phyloP scores from a whole-genome alignment of 495 filamentous ascomycete species.

The Mytilinidion resinicola region DNA sequence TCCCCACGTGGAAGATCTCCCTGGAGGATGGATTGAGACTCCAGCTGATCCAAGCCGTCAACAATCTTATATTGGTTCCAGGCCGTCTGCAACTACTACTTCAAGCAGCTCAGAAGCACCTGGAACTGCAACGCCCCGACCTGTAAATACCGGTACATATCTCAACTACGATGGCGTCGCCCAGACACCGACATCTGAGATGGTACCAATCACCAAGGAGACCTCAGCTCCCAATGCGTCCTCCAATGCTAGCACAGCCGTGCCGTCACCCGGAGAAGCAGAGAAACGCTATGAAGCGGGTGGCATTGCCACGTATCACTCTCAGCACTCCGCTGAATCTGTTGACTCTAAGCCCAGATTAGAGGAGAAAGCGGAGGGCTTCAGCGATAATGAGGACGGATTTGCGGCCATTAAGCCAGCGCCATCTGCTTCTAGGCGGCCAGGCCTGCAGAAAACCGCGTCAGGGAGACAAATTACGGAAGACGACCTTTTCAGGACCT shows the following conservation, averaged over 20 bases:
- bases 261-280: constrained; percentile 12
- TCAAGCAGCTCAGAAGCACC: not conserved
- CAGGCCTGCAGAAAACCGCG: not conserved
- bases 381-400: constrained; percentile 2
- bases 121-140: not conserved
- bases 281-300: not conserved
- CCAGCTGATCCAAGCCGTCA: constrained; percentile 9
- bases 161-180: not conserved
- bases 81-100: not conserved
- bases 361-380: not conserved
- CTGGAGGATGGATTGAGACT: constrained; percentile 24
- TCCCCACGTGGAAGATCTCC: constrained; percentile 16
- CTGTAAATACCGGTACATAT: not conserved
- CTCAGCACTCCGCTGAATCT: not conserved
- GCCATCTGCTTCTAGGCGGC: constrained; percentile 1
- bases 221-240: not conserved
- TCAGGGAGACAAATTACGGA: constrained; percentile 36
- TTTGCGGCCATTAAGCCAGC: constrained; percentile 19
- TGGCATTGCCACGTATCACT: not conserved
- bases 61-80: constrained; percentile 7
- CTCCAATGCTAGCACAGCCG: constrained; percentile 10
- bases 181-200: not conserved
- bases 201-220: not conserved
- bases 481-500: constrained; percentile 44
- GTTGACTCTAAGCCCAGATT: not conserved